Conservation (phyloP, 495 filamentous ascomycete species). For the Hypoxylon crocopeplum region DNA sequence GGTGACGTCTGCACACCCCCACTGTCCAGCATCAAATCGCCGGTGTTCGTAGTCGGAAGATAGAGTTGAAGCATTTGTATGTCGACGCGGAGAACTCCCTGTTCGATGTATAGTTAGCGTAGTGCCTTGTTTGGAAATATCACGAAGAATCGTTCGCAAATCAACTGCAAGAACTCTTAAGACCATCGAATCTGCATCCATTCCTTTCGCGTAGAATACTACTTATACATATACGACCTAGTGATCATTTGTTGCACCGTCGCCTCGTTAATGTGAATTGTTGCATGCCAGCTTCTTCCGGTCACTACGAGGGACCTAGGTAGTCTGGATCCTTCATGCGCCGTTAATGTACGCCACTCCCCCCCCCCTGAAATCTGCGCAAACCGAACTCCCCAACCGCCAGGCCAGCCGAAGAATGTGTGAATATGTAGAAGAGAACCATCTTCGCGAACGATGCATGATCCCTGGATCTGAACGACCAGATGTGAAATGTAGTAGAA, state of each 20-base stretch:
- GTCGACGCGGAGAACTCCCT: too few relatives aligned
- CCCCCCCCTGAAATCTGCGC: background rate
- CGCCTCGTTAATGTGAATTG: constrained; percentile 24
- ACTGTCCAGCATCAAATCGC: too few relatives aligned
- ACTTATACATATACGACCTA: constrained; percentile 38
- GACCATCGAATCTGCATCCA: too few relatives aligned
- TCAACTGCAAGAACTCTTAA: too few relatives aligned
- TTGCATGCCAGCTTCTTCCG: constrained; percentile 19
- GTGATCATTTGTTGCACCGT: constrained; percentile 12
- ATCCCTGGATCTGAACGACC: constrained; percentile 6
- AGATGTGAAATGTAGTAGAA: constrained; percentile 13
- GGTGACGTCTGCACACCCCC: too few relatives aligned
- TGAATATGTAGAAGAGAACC: constrained; percentile 10
- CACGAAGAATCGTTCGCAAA: too few relatives aligned
- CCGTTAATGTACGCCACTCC: background rate
- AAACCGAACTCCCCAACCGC: constrained; percentile 14
- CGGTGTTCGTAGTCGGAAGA: too few relatives aligned
- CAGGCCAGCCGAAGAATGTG: constrained; percentile 4
- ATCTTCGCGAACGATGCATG: constrained; percentile 35
- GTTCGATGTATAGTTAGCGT: too few relatives aligned
- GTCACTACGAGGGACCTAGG: background rate
- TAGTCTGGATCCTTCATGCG: too few relatives aligned
- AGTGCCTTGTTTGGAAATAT: too few relatives aligned
- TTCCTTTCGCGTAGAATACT: constrained; percentile 35
- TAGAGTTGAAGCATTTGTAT: too few relatives aligned